Evolutionary conservation across 768 basidiomycete species (phyloP).

Genomic region (Baorangia bicolor): DNA sequence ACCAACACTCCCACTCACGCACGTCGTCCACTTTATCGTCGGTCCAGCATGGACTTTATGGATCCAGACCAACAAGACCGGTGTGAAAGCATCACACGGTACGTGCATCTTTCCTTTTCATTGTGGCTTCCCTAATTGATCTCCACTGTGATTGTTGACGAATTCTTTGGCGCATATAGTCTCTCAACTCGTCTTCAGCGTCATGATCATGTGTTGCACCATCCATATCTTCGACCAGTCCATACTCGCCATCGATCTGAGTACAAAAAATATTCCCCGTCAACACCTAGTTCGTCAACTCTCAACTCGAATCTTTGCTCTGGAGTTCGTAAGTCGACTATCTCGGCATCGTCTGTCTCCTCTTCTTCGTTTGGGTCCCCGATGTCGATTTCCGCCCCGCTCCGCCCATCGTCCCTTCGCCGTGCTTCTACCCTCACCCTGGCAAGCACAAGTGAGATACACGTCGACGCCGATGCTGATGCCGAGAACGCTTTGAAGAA

Average conservation of each 20-base stretch:
- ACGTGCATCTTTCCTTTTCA: slow-evolving; percentile 28
- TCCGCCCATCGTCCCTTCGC: slow-evolving; percentile 45
- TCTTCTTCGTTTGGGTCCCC: slow-evolving; percentile 38
- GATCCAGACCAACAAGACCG: slow-evolving; percentile 42
- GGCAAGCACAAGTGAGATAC: slow-evolving; percentile 20
- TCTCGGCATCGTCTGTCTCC: slow-evolving; percentile 28
- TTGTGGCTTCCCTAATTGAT: not conserved
- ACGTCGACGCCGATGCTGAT: slow-evolving; percentile 7
- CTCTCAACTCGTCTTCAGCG: slow-evolving; percentile 68
- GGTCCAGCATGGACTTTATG: slow-evolving; percentile 89
- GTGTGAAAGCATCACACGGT: slow-evolving; percentile 63
- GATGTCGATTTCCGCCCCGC: slow-evolving; percentile 37
- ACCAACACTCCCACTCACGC: slow-evolving; percentile 47
- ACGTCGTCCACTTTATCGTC: slow-evolving; percentile 64
- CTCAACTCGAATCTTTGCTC: slow-evolving; percentile 45
- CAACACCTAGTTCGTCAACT: slow-evolving; percentile 66
- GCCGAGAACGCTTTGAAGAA: slow-evolving; percentile 9
- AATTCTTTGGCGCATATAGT: slow-evolving; percentile 36
- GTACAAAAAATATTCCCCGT: slow-evolving; percentile 35
- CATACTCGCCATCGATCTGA: slow-evolving; percentile 24
- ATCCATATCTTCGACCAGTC: slow-evolving; percentile 53
- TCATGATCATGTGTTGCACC: slow-evolving; percentile 59
- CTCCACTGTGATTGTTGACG: slow-evolving; percentile 7
- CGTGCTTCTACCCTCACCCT: slow-evolving; percentile 34
- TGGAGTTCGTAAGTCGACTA: slow-evolving; percentile 29